Base-by-base conservation (phyloP, 2,329 filamentous ascomycete genomes). In the Trichophyton verrucosum region DNA sequence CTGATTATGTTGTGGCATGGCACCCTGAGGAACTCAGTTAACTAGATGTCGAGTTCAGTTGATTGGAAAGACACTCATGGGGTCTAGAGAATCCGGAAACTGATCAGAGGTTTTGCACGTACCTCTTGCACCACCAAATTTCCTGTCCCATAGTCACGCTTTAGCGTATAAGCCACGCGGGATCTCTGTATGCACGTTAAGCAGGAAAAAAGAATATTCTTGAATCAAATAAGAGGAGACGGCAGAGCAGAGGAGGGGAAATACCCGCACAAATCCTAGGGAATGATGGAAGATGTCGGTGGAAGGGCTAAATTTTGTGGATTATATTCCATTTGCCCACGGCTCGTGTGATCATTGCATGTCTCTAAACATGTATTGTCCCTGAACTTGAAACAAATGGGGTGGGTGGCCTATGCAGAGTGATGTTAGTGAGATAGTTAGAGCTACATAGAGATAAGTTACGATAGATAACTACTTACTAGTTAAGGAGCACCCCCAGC, bases 161-260 rank as follows among this genome's bases (percentile, higher is more conserved):
- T 53, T 55, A 55, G 51, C 51, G 51, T 55, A 55, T 55, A 27
- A 55, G 51, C 51, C 51, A 55, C 51, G 51, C 51, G 51, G 51
- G 51, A 55, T 55, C 20, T 53, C 51, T 8, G 13, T 55, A 17
- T 24, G 27, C 24, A 33, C 13, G 15, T 55, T 36, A 36, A 36
- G 27, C 17, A 6, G n/a, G 4, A 36, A 33, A 33, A 55, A 55
- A 36, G 51, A 11, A 55, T 33, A 30, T 30, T 30, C 5, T 30
- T 30, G 6, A 30, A 30, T 30, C 27, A 30, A 30, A 30, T 30
- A 30, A 30, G 15, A 30, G 11, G 27, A 55, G 51, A 55, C 51
- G 51, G 51, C 51, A 55, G 15, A 55, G 51, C 11, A 13, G 13
- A 36, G 33, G 49, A 36, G n/a, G 30, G 33, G 30, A 36, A 20